Conservation (phyloP, 2,329 filamentous ascomycete genomes). For the Phaeosphaeriaceae sp. region DNA sequence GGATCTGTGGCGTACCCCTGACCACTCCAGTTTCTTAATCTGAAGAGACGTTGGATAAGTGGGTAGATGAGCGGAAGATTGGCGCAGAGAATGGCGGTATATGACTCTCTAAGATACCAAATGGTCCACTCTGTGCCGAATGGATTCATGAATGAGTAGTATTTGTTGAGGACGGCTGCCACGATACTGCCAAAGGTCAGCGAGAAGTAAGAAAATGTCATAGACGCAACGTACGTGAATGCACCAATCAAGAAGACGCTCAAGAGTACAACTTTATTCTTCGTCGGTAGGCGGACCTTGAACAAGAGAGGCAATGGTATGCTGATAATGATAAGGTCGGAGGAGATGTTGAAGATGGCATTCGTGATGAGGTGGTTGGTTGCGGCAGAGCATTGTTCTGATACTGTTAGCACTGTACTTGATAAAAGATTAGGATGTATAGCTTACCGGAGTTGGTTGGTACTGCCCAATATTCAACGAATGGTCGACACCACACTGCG, state of each 20-base stretch:
- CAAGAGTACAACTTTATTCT: slow-evolving; percentile 61
- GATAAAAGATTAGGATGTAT: background rate
- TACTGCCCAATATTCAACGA: slow-evolving; percentile 60
- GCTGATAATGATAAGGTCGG: slow-evolving; percentile 54
- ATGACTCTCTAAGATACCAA: slow-evolving; percentile 66
- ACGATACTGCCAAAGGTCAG: slow-evolving; percentile 51
- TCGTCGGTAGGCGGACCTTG: slow-evolving; percentile 50
- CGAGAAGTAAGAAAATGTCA: background rate
- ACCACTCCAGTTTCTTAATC: slow-evolving; percentile 40
- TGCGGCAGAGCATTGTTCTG: slow-evolving; percentile 53
- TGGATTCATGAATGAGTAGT: slow-evolving; percentile 64
- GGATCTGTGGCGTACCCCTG: slow-evolving; percentile 20
- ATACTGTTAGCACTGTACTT: background rate
- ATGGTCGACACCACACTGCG: slow-evolving; percentile 62
- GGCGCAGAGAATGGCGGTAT: slow-evolving; percentile 65
- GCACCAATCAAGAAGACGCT: slow-evolving; percentile 63
- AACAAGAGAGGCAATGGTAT: slow-evolving; percentile 57
- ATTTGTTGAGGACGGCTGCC: slow-evolving; percentile 65
- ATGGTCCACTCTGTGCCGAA: slow-evolving; percentile 64
- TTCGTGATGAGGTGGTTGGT: slow-evolving; percentile 50
- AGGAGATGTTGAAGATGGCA: slow-evolving; percentile 53
- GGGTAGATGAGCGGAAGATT: slow-evolving; percentile 68
- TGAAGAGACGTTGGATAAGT: slow-evolving; percentile 58
- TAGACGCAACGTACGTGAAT: slow-evolving; percentile 36
- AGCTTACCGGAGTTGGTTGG: slow-evolving; percentile 46